These are phyloP conservation scores for Stevia rebaudiana DNA, from an alignment of 140 eudicot genomes.

Conservation along the genomic window DNA sequence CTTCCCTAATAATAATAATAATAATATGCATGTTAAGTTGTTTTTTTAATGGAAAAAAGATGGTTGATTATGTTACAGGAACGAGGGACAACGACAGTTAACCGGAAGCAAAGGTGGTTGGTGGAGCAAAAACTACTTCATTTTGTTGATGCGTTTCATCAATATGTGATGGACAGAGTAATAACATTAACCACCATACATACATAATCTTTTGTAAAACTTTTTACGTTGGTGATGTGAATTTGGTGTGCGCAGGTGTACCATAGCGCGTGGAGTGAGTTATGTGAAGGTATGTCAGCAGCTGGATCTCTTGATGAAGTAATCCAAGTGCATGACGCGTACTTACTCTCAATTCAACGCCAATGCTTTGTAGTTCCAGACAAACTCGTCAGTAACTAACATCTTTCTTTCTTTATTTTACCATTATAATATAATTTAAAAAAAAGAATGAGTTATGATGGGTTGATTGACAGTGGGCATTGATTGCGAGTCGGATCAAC, in stretches of 20 bases:
- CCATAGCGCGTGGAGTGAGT: slow-evolving; percentile 95
- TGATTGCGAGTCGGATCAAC: slow-evolving; percentile 90
- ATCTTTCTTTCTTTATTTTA: not conserved
- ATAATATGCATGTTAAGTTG: no score
- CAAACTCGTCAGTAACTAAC: slow-evolving; percentile 58
- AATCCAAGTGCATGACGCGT: slow-evolving; percentile 84
- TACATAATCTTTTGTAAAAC: not conserved
- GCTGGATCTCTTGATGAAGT: slow-evolving; percentile 95
- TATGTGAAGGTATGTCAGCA: slow-evolving; percentile 82
- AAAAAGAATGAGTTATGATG: not conserved
- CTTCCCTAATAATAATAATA: no score
- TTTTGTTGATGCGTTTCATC: slow-evolving; percentile 98
- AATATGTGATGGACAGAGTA: slow-evolving; percentile 99
- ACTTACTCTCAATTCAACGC: slow-evolving; percentile 80
- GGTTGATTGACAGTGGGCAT: slow-evolving; percentile 58
- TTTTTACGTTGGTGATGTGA: not conserved
- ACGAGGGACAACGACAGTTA: slow-evolving; percentile 49
- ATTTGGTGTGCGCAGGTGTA: slow-evolving; percentile 53
- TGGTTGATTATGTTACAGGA: slow-evolving; percentile 40
- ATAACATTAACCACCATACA: slow-evolving; percentile 26
- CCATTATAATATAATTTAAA: not conserved
- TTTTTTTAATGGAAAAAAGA: not conserved
- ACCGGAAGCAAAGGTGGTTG: slow-evolving; percentile 74
- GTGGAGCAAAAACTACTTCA: slow-evolving; percentile 94
- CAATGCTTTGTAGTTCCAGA: slow-evolving; percentile 98